These are phyloP conservation scores for Suillus discolor DNA, from an alignment of 768 basidiomycete species.

Conservation along the genomic window DNA sequence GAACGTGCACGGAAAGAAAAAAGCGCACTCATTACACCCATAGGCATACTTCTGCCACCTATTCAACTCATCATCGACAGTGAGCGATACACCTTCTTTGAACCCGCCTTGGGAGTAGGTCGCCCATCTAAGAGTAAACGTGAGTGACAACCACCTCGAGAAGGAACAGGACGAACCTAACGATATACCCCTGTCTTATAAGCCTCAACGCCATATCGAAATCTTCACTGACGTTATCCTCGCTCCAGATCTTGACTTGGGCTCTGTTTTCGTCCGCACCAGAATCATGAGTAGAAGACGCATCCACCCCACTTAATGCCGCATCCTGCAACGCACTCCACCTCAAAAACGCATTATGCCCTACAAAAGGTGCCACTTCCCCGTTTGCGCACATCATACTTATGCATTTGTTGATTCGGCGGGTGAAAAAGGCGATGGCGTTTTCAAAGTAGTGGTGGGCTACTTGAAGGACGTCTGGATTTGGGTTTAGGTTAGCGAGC, in stretches of 20 bases:
- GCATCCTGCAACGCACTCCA: constrained; percentile 92
- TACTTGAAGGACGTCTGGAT: constrained; percentile 81
- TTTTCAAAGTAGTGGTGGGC: constrained; percentile 91
- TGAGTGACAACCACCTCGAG: too few species aligned
- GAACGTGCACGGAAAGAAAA: constrained; percentile 19
- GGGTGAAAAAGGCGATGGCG: constrained; percentile 86
- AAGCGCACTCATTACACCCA: constrained; percentile 56
- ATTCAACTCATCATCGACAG: constrained; percentile 88
- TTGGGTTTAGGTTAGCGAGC: not conserved
- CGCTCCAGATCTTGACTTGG: constrained; percentile 78
- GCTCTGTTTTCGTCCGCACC: constrained; percentile 33
- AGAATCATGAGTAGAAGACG: not conserved
- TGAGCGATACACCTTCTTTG: constrained; percentile 90
- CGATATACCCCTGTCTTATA: constrained; percentile 69
- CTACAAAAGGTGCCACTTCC: constrained; percentile 78
- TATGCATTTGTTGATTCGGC: constrained; percentile 82
- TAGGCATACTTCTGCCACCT: constrained; percentile 91
- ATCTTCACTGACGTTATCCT: constrained; percentile 69
- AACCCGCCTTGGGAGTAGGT: constrained; percentile 85
- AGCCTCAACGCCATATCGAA: constrained; percentile 65
- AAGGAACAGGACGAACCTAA: constrained; percentile 41
- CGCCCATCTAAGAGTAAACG: constrained; percentile 47
- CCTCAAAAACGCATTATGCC: constrained; percentile 87
- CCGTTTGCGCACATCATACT: constrained; percentile 82
- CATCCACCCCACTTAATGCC: constrained; percentile 58